A percentile compares a stretch with the other conserved stretches of the same genome.
phyloP scores from a whole-genome alignment of 192 early-diverging fungal species.

The Podila clonocystis region DNA sequence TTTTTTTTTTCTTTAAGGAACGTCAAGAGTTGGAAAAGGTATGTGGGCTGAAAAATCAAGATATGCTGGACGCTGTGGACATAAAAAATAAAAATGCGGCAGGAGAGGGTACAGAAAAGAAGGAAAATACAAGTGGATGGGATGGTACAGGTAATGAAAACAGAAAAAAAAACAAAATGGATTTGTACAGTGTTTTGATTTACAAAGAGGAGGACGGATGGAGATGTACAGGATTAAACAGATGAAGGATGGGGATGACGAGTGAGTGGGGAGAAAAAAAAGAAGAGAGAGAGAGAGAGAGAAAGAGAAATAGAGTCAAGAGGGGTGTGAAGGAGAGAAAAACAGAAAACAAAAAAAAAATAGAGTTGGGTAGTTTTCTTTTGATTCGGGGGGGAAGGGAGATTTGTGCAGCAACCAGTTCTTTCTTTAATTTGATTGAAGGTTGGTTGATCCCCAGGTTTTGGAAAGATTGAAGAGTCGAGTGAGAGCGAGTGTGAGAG shows the following conservation, averaged over 20 bases:
- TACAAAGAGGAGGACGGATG: neutral
- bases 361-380: neutral
- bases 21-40: neutral
- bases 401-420: neutral
- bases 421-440: neutral
- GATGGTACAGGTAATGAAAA: no score
- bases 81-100: neutral
- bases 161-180: neutral
- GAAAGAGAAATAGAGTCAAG: neutral
- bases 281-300: no score
- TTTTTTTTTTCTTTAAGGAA: neutral
- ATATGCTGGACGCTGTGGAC: no score
- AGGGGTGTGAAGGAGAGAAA: neutral
- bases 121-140: neutral
- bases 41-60: neutral
- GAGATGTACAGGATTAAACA: constrained; percentile 1
- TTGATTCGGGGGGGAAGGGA: neutral
- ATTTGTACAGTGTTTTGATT: constrained; percentile 3
- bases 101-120: neutral
- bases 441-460: neutral
- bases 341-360: neutral
- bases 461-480: neutral
- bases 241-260: neutral
- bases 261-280: neutral
- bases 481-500: neutral